These are phyloP conservation scores for Pyrus communis DNA, from an alignment of 306 rosid species.

Conservation along the genomic window DNA sequence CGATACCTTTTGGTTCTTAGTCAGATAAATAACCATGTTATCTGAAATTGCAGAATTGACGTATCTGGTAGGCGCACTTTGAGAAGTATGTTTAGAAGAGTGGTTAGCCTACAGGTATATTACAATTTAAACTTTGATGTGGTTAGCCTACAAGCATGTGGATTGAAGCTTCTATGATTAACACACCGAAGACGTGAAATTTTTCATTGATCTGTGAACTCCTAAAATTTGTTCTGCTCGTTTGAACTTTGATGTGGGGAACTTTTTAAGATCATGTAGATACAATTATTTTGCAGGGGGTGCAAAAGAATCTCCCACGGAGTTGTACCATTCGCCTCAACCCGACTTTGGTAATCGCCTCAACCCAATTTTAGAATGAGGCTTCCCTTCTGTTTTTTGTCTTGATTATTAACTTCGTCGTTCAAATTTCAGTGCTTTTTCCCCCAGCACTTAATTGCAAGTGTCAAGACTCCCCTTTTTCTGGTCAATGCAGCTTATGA, in stretches of 20 bases:
- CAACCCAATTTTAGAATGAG: not conserved
- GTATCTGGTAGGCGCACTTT: conserved; percentile 56
- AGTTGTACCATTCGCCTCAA: conserved; percentile 63
- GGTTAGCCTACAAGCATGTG: conserved; percentile 62
- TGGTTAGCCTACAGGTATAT: conserved; percentile 74
- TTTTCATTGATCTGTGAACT: not conserved
- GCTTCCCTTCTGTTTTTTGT: not conserved
- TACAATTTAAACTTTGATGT: conserved; percentile 5
- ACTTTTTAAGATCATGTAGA: not conserved
- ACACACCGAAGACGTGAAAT: not conserved
- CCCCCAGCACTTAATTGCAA: conserved; percentile 72
- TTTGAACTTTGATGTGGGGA: not conserved
- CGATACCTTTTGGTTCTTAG: not conserved
- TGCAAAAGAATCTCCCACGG: conserved; percentile 54
- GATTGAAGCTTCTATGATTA: not conserved
- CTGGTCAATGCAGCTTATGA: conserved; percentile 91
- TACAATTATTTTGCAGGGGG: conserved; percentile 41
- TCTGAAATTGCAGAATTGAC: conserved; percentile 38
- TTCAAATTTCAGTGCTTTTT: conserved; percentile 66
- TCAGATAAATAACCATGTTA: conserved; percentile 2
- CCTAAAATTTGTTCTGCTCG: not conserved
- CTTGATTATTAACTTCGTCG: not conserved
- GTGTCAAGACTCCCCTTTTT: conserved; percentile 71
- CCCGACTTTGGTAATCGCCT: conserved; percentile 60
- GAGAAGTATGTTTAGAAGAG: conserved; percentile 56